phyloP scores from a whole-genome alignment of 768 basidiomycete species.

The Psilocybe tampanensis region DNA sequence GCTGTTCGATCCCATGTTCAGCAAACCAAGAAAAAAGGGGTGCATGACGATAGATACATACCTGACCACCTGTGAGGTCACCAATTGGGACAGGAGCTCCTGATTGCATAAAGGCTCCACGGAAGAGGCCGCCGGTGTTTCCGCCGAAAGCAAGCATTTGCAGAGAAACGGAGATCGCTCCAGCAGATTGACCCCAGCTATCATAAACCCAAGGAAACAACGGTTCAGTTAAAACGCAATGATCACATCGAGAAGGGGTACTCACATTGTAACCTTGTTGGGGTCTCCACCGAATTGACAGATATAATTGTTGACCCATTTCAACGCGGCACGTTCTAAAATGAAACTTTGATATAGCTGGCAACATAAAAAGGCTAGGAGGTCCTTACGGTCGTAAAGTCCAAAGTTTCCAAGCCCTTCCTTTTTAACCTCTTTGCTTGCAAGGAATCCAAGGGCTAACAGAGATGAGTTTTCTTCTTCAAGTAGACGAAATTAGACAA shows the following conservation, averaged over 20 bases:
- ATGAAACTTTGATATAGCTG: neutral
- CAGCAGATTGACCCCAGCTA: slow-evolving; percentile 56
- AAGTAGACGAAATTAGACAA: too few species aligned
- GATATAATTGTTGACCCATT: slow-evolving; percentile 68
- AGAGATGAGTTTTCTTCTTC: neutral
- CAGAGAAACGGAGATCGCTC: slow-evolving; percentile 47
- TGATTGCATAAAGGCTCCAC: slow-evolving; percentile 48
- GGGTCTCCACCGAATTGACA: slow-evolving; percentile 63
- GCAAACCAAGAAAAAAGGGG: neutral
- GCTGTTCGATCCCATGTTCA: too few species aligned
- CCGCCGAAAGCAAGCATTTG: slow-evolving; percentile 48
- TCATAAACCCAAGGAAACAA: neutral
- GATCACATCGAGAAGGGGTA: neutral
- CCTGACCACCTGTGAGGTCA: slow-evolving; percentile 14
- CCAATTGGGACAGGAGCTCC: slow-evolving; percentile 32
- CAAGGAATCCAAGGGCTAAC: slow-evolving; percentile 22
- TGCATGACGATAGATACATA: too few species aligned
- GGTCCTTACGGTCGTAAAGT: slow-evolving; percentile 44
- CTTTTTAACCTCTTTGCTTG: slow-evolving; percentile 21
- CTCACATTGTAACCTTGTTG: slow-evolving; percentile 50
- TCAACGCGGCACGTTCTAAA: slow-evolving; percentile 54
- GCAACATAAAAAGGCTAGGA: neutral
- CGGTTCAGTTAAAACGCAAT: neutral
- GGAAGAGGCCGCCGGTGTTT: slow-evolving; percentile 38
- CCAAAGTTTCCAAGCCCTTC: slow-evolving; percentile 39